A percentile compares a stretch with the other conserved stretches of the same genome.
phyloP scores from a whole-genome alignment of 805 yeast genomes.

The Saccharomycopsis sp. region DNA sequence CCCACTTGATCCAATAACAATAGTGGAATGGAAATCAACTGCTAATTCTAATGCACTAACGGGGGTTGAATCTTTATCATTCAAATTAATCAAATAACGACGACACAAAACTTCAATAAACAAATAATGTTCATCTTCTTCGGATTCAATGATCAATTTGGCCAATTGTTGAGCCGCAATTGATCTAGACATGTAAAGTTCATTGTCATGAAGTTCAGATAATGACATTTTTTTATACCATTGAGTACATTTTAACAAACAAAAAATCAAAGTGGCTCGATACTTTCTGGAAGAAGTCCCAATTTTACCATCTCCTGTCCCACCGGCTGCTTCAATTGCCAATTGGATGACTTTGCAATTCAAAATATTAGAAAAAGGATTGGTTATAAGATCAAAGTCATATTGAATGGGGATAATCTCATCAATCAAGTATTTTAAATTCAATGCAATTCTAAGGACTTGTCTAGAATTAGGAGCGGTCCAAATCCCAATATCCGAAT shows the following conservation, averaged over 20 bases:
- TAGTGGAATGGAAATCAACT: constrained; percentile 72
- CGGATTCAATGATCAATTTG: constrained; percentile 53
- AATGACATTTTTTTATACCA: constrained; percentile 63
- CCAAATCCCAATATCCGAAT: not conserved
- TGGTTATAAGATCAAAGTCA: constrained; percentile 35
- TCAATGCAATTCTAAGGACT: constrained; percentile 56
- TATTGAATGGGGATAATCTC: constrained; percentile 58
- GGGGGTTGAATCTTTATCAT: constrained; percentile 52
- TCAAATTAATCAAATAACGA: constrained; percentile 55
- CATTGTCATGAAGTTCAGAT: constrained; percentile 57
- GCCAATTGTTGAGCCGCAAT: constrained; percentile 69
- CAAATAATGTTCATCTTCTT: constrained; percentile 45
- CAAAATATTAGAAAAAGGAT: constrained; percentile 24
- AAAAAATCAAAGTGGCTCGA: constrained; percentile 57
- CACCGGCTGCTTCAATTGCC: constrained; percentile 71
- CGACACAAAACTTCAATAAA: constrained; percentile 72
- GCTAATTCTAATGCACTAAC: constrained; percentile 76
- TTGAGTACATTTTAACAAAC: constrained; percentile 60
- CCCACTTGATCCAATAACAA: constrained; percentile 69
- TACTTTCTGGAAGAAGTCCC: constrained; percentile 52
- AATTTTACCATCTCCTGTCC: constrained; percentile 47
- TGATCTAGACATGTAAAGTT: constrained; percentile 48
- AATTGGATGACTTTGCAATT: constrained; percentile 48
- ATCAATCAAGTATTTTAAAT: constrained; percentile 61
- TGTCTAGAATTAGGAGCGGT: constrained; percentile 39